These are phyloP conservation scores for Calonectria multiphialidica DNA, from an alignment of 2,329 filamentous ascomycete genomes.

Conservation along the genomic window DNA sequence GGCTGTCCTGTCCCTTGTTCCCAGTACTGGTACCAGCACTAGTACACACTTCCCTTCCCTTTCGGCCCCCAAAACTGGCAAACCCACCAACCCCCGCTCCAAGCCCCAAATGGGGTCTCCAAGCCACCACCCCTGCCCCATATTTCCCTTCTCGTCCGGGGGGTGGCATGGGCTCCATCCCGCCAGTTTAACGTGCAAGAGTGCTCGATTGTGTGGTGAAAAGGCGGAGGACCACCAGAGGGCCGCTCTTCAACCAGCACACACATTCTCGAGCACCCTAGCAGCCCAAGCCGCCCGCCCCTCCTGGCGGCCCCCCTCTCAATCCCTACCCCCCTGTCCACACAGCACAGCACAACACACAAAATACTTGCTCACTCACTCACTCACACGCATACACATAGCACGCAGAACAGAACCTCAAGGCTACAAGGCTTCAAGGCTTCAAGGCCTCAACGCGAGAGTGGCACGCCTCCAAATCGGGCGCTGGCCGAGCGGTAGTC, in stretches of 20 bases:
- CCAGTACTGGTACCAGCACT: neutral
- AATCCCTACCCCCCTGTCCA: neutral
- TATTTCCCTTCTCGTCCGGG: constrained; percentile 31
- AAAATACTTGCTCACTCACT: no score
- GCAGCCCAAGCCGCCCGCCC: neutral
- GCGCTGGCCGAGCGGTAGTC: neutral
- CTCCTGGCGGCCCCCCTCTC: neutral
- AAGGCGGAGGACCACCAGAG: constrained; percentile 38
- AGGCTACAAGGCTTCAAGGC: constrained; percentile 20
- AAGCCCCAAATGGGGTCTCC: constrained; percentile 19
- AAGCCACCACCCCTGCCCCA: constrained; percentile 28
- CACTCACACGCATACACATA: no score
- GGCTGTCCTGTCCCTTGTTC: no score
- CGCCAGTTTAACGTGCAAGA: constrained; percentile 43
- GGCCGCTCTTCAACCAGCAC: neutral
- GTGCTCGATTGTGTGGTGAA: constrained; percentile 38
- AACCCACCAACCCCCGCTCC: neutral
- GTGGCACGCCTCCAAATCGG: neutral
- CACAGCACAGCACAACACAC: neutral
- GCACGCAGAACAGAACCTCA: neutral
- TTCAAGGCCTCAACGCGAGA: no score
- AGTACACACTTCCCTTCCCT: neutral
- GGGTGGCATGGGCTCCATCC: constrained; percentile 32
- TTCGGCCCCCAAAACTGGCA: constrained; percentile 4
- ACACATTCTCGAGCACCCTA: neutral